Percentiles rank a stretch among this genome's conserved stretches.
These are phyloP conservation scores for Nakazawaea ishiwadae DNA, from an alignment of 805 yeast species.

Conservation along the genomic window DNA sequence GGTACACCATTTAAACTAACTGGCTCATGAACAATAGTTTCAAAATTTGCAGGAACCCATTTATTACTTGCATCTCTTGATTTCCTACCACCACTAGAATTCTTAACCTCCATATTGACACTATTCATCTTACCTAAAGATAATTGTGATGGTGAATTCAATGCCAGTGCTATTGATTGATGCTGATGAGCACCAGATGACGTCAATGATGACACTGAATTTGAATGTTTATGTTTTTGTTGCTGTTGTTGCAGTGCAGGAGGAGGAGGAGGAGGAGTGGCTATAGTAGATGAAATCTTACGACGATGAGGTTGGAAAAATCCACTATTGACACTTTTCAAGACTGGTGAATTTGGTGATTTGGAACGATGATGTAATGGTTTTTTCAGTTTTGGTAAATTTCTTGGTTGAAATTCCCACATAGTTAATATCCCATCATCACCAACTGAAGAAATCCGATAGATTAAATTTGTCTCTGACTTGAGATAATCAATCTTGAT, in stretches of 20 bases:
- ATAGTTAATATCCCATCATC: slow-evolving; percentile 49
- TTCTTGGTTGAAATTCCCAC: slow-evolving; percentile 51
- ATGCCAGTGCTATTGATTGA: slow-evolving; percentile 24
- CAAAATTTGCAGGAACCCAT: background rate
- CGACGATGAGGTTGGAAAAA: slow-evolving; percentile 6
- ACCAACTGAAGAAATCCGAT: slow-evolving; percentile 49
- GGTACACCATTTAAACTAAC: slow-evolving; percentile 23
- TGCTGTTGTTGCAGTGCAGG: too few relatives aligned
- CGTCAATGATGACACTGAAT: slow-evolving; percentile 25
- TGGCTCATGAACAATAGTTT: slow-evolving; percentile 21
- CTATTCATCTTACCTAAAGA: slow-evolving; percentile 14
- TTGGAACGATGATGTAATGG: slow-evolving; percentile 10
- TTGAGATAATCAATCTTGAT: slow-evolving; percentile 39
- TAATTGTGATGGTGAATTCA: slow-evolving; percentile 19
- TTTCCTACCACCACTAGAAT: background rate
- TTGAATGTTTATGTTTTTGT: slow-evolving; percentile 15
- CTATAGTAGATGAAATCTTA: too few relatives aligned
- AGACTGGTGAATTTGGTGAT: slow-evolving; percentile 7
- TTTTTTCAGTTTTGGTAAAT: slow-evolving; percentile 31
- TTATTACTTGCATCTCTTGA: background rate
- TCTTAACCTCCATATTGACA: background rate
- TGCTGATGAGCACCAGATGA: slow-evolving; percentile 18
- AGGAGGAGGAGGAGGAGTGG: too few relatives aligned
- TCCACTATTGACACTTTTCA: slow-evolving; percentile 2
- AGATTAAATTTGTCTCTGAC: slow-evolving; percentile 25